Base-by-base conservation (phyloP, 139 green algal species). In the Chlorella vulgaris region DNA sequence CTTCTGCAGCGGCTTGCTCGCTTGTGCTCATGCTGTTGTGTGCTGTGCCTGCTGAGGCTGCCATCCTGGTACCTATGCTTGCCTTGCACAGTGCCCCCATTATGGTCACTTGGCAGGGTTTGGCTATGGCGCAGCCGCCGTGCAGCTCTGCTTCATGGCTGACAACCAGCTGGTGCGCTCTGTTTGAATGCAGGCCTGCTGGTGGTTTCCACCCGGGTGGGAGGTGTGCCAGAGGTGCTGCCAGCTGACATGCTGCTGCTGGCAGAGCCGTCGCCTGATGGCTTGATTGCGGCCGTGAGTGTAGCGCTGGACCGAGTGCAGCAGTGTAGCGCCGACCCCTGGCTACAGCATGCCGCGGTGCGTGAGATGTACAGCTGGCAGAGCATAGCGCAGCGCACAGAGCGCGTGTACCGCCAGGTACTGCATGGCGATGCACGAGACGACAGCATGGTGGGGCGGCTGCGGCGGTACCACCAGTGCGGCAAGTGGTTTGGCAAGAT, bases 191-290 rank as follows among this genome's bases (percentile, higher is more conserved):
- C 84, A 53, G 93, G 92, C n/a, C 92, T 98, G 53, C 84, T 94
- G 66, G 93, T 97, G 15, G 94, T 97, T 61, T 97, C 94, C 51
- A 97, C 94, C 1, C 62, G 82, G 5, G 96, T 99, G n/a, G 96
- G 96, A 1, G 96, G 96, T 15, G 95, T 99, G n/a, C 96, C 96
- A 15, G 94, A 98, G 93, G 95, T 99, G 61, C 88, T 99, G 31
- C 96, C 96, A 0, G 55, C 69, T 0, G 87, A 95, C 65, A 95
- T 98, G 91, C 82, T 98, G 58, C 63, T 97, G 58, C 86, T 98
- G 39, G 89, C 92, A 18, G 91, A 98, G 42, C 92, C 94, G 5
- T 89, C 79, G 1, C 87, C 92, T 10, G 87, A 91, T 18, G 90
- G 86, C 0, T 43, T 97, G 69, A 62, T 94, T 36, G 80, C 77